Evolutionary conservation across 2,329 filamentous ascomycete species (phyloP).

Genomic region (Camillea tinctor): DNA sequence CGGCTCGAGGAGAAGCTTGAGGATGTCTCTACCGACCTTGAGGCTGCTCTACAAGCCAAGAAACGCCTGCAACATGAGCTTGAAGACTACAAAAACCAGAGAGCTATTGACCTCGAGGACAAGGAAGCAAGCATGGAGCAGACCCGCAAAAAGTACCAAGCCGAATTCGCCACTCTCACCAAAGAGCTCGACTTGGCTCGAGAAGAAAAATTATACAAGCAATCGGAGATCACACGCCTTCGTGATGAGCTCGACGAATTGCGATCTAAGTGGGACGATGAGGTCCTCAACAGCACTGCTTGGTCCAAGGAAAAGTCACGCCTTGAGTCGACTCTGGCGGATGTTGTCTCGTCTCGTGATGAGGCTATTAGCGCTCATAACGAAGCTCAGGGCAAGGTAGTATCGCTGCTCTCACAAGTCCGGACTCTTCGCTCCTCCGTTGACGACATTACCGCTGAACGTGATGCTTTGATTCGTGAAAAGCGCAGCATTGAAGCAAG

Average conservation of each 20-base stretch:
- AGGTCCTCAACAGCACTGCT: slow-evolving; percentile 94
- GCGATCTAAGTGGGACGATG: slow-evolving; percentile 95
- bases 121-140: slow-evolving; percentile 96
- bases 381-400: slow-evolving; percentile 90
- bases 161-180: slow-evolving; percentile 83
- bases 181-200: slow-evolving; percentile 92
- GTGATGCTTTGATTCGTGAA: slow-evolving; percentile 80
- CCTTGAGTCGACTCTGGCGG: slow-evolving; percentile 83
- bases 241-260: slow-evolving; percentile 96
- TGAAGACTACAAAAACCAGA: slow-evolving; percentile 92
- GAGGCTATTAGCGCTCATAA: slow-evolving; percentile 92
- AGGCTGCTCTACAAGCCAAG: slow-evolving; percentile 82
- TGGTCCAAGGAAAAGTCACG: slow-evolving; percentile 98
- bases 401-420: slow-evolving; percentile 86
- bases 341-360: slow-evolving; percentile 86
- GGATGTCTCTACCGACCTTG: slow-evolving; percentile 85
- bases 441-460: slow-evolving; percentile 82
- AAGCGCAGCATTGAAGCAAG: slow-evolving; percentile 86
- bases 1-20: slow-evolving; percentile 88
- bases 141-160: slow-evolving; percentile 95
- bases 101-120: slow-evolving; percentile 94
- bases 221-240: slow-evolving; percentile 80
- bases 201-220: slow-evolving; percentile 82
- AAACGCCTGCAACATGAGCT: slow-evolving; percentile 95
- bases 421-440: slow-evolving; percentile 78